Evolutionary conservation across 2,329 filamentous ascomycete genomes (phyloP), one percentile per base, ranked within the genome.

Genomic region (Falciphora oryzae): DNA sequence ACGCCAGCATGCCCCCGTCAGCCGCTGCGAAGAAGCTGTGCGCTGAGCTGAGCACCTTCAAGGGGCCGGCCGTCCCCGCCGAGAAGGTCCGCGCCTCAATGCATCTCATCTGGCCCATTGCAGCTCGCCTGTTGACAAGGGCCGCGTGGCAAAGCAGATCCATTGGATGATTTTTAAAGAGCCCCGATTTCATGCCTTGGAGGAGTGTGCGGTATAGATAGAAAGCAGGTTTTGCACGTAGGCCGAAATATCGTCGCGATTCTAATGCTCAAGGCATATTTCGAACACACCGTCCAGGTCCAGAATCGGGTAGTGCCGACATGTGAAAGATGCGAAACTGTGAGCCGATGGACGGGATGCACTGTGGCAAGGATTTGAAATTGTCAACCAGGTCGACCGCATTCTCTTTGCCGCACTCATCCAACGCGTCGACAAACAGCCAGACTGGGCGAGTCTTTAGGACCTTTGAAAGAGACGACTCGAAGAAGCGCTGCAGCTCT

Each of bases 391-490:
- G 61, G 0, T 65, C 2, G 2, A 66, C 53, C 1, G 73, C 74
- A 50, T 60, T 63, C 0, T 70, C 38, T 64, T 73, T 35, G 8
- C 74, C 74, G 56, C 70, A 70, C 63, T 78, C 75, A 64, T 78
- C 75, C 1, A 78, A 62, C 0, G 75, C 76, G 32, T 77, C 76
- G 31, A 77, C 61, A 44, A 76, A 75, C 1, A 77, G 22, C 63
- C 65, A 70, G 8, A 76, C 60, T 8, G 68, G 58, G 0, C 50
- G 68, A 10, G 3, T 61, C 4, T 70, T n/a, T 1, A 74, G 31
- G 7, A 73, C 31, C 11, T 65, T 68, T 3, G 25, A 31, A 31
- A 77, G 59, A 0, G 68, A 68, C 3, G 29, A 64, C 44, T 65
- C 6, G 18, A 76, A 65, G 16, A 69, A 67, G 1, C 28, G 1